Percentiles rank a stretch among this genome's conserved stretches.
Conservation (phyloP, 2,329 filamentous ascomycete genomes). For the Hypoxylon sp. region DNA sequence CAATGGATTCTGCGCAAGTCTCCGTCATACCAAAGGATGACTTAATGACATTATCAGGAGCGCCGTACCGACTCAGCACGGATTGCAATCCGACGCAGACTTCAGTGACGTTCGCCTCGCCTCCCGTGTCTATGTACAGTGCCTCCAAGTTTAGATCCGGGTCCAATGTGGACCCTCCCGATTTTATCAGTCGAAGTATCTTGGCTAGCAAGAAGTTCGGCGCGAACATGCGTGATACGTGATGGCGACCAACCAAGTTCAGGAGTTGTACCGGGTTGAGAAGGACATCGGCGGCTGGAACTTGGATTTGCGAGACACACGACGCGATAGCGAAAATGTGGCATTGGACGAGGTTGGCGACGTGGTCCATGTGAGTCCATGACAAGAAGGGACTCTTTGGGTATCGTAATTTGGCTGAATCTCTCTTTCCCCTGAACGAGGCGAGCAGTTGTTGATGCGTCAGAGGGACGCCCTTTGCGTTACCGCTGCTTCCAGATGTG, state of each 20-base stretch:
- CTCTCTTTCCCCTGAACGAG: constrained; percentile 52
- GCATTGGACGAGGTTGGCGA: constrained; percentile 59
- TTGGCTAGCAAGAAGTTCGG: constrained; percentile 50
- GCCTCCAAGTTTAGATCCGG: constrained; percentile 45
- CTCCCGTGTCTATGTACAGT: constrained; percentile 52
- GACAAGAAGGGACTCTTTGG: constrained; percentile 51
- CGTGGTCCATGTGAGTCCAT: constrained; percentile 63
- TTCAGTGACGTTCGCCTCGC: constrained; percentile 54
- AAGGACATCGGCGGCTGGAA: constrained; percentile 53
- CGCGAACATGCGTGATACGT: constrained; percentile 55
- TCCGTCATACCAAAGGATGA: constrained; percentile 62
- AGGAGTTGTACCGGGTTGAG: constrained; percentile 51
- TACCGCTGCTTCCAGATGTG: constrained; percentile 62
- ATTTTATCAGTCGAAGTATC: constrained; percentile 26
- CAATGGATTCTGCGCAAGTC: constrained; percentile 60
- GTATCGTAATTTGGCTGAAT: constrained; percentile 37
- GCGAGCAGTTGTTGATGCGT: constrained; percentile 54
- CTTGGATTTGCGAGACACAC: constrained; percentile 56
- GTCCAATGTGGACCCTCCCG: constrained; percentile 3
- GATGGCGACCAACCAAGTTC: constrained; percentile 51
- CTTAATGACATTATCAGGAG: constrained; percentile 47
- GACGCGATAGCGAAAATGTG: constrained; percentile 58
- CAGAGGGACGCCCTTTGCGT: constrained; percentile 59
- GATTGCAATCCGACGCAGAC: constrained; percentile 44
- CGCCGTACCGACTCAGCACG: constrained; percentile 46